Evolutionary conservation across 306 rosid species (phyloP).

Genomic region (Corylus americana): DNA sequence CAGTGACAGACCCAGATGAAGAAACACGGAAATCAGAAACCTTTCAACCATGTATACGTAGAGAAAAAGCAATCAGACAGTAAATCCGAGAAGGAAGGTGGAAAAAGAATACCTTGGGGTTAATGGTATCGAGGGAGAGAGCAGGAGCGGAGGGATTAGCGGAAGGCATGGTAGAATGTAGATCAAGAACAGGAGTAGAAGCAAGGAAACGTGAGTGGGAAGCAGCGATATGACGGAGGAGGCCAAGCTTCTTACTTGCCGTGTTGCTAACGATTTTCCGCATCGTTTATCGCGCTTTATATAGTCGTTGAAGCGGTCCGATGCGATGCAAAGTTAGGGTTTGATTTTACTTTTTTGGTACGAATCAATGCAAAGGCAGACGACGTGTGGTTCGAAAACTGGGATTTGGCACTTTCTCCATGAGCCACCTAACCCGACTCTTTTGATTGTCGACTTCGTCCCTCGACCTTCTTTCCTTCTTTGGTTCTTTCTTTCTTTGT

Average conservation of each 20-base stretch:
- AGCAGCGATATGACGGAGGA: conserved; percentile 23
- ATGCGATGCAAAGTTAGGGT: background rate
- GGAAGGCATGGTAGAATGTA: conserved; percentile 37
- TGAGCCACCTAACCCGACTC: background rate
- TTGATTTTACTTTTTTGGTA: background rate
- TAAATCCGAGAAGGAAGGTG: conserved; percentile 2
- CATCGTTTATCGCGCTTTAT: conserved; percentile 31
- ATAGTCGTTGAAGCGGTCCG: background rate
- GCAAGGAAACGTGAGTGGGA: conserved; percentile 48
- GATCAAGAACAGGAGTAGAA: conserved; percentile 23
- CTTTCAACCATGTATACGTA: background rate
- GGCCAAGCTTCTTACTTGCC: conserved; percentile 23
- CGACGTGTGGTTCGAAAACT: background rate
- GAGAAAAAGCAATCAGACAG: conserved; percentile 19
- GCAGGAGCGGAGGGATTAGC: conserved; percentile 39
- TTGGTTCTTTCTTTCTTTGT: no score
- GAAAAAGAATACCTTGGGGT: conserved; percentile 58
- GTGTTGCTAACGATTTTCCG: conserved; percentile 68
- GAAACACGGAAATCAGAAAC: background rate
- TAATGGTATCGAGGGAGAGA: conserved; percentile 55
- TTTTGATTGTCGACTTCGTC: background rate
- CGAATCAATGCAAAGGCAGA: background rate
- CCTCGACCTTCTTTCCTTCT: no score
- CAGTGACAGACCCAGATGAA: conserved; percentile 6
- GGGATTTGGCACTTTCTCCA: background rate